Conservation (phyloP, 345 rosid genomes). For the Pseudoturritis turrita region DNA sequence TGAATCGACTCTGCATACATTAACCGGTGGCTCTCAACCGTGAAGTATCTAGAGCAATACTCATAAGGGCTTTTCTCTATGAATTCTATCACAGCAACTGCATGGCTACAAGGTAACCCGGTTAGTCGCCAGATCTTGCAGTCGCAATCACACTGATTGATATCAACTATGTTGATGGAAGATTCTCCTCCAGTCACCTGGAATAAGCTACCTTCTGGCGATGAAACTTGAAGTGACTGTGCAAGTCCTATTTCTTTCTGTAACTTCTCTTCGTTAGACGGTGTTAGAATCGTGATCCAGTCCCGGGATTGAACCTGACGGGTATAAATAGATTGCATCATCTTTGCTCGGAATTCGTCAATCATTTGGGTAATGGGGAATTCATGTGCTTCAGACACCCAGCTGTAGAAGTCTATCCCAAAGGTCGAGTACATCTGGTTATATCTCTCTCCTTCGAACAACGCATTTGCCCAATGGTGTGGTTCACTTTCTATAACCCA, state of each 20-base stretch:
- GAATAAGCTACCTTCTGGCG: conserved; percentile 44
- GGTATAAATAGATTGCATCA: conserved; percentile 75
- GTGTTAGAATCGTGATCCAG: conserved; percentile 71
- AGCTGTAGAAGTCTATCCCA: conserved; percentile 74
- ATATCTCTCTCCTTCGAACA: conserved; percentile 76
- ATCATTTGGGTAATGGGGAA: conserved; percentile 89
- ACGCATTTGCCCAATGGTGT: conserved; percentile 81
- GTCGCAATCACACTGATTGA: conserved; percentile 68
- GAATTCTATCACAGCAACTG: conserved; percentile 59
- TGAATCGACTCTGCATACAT: conserved; percentile 68
- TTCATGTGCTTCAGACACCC: conserved; percentile 89
- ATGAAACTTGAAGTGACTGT: conserved; percentile 48
- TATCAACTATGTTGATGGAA: conserved; percentile 48
- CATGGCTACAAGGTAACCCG: conserved; percentile 86
- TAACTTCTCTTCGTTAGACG: conserved; percentile 72
- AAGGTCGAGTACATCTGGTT: conserved; percentile 66
- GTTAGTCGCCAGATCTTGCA: conserved; percentile 75
- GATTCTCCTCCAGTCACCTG: conserved; percentile 68
- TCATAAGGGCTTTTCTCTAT: conserved; percentile 64
- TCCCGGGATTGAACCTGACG: conserved; percentile 62
- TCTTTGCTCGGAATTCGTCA: conserved; percentile 69
- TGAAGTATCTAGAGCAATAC: conserved; percentile 69
- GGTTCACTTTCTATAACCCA: conserved; percentile 91
- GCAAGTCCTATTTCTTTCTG: conserved; percentile 51
- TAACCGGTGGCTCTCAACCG: conserved; percentile 46